A percentile compares a stretch with the other conserved stretches of the same genome.
These are phyloP conservation scores for Strigomonas culicis DNA, from an alignment of 208 protist genomes.

Conservation along the genomic window DNA sequence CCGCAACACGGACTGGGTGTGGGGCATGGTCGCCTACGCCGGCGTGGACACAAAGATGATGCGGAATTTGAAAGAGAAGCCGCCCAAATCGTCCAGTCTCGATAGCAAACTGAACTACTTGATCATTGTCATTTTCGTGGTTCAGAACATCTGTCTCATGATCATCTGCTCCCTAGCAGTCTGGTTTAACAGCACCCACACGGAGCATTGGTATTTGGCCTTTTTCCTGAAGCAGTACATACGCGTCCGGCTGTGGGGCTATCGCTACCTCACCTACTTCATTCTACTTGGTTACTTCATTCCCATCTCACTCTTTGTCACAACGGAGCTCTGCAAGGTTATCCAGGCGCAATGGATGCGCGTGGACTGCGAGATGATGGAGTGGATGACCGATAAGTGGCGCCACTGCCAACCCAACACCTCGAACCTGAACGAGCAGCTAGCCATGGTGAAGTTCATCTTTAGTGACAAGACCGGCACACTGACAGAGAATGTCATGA, in stretches of 20 bases:
- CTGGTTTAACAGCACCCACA: conserved; percentile 53
- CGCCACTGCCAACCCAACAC: conserved; percentile 79
- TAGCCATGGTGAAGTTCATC: conserved; percentile 85
- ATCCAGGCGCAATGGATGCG: conserved; percentile 88
- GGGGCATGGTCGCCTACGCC: conserved; percentile 92
- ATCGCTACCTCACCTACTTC: conserved; percentile 87
- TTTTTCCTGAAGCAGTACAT: conserved; percentile 56
- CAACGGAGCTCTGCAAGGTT: conserved; percentile 90
- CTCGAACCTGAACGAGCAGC: conserved; percentile 91
- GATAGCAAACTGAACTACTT: conserved; percentile 85
- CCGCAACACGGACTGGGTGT: conserved; percentile 91
- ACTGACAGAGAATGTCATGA: conserved; percentile 92
- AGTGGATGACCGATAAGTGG: conserved; percentile 61
- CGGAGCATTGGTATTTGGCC: conserved; percentile 54
- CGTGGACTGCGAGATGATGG: conserved; percentile 81
- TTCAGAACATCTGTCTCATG: conserved; percentile 74
- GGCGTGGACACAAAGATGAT: conserved; percentile 92
- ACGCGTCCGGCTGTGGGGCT: conserved; percentile 42
- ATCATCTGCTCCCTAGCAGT: conserved; percentile 61
- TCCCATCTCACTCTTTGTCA: conserved; percentile 91
- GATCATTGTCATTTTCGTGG: conserved; percentile 65
- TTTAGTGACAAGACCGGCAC: conserved; percentile 94
- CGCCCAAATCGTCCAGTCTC: conserved; percentile 86
- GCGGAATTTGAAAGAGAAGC: conserved; percentile 81
- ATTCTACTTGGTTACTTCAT: conserved; percentile 90